Evolutionary conservation across 257 asterid genomes (phyloP), one percentile per base, ranked within the genome.

Genomic region (Primulina eburnea): DNA sequence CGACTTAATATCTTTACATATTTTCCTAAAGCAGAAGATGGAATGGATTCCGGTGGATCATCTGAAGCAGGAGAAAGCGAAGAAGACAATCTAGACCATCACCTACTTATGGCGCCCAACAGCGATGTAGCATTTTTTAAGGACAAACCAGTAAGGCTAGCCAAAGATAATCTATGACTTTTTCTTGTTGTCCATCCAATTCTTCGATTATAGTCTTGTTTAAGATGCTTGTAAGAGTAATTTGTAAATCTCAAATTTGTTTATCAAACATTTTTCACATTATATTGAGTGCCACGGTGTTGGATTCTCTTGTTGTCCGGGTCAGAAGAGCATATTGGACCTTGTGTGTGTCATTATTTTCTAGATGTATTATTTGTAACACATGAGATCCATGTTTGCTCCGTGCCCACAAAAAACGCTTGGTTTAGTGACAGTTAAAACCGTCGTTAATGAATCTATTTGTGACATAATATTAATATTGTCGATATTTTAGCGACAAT

Each of bases 71-170:
- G 71, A 62, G 96, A 74, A 73, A 77, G 83, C 24, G 89, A 79
- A 47, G 92, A 72, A 62, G 98, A 89, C 75, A 87, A 83, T 29
- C 67, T 75, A 38, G 88, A 83, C 74, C 96, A 87, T 80, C 96
- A 89, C 71, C 86, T 92, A 64, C 81, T 88, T 57, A 81, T 82
- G 24, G 70, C 82, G 32, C 83, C 82, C 29, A 80, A 83, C 79
- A 86, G 96, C 60, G 88, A 88, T 65, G 75, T 89, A 52, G 87
- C 95, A 24, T 89, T 86, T 75, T 82, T 92, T 82, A 82, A 89
- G 75, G 95, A 89, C 70, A 86, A 86, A 77, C 90, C 95, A 7
- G 88, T 92, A 71, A 86, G 81, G 86, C 79, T 89, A 70, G 84
- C 94, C 76, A 82, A 81, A 81, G 98, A 92, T 75, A 74, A 71